Percentiles rank a stretch among this genome's conserved stretches.
Evolutionary conservation across 352 stramenopile species (phyloP).

Genomic region (Phytophthora litchii): DNA sequence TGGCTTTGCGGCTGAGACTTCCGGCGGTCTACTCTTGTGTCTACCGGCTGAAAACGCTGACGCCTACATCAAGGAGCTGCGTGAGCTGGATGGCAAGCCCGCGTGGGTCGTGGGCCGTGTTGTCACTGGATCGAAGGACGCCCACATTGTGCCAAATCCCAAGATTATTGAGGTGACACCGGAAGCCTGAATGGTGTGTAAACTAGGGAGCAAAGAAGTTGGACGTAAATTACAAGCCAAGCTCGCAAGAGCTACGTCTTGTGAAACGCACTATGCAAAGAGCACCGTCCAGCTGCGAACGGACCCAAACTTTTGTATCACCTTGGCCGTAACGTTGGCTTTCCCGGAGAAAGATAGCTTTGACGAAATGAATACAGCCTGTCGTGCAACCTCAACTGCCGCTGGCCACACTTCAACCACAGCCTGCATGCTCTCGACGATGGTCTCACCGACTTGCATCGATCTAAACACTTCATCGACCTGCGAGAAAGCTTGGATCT

Average conservation of each 20-base stretch:
- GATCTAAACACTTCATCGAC: neutral
- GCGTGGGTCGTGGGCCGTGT: constrained; percentile 95
- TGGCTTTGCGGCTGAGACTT: constrained; percentile 94
- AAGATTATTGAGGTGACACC: constrained; percentile 64
- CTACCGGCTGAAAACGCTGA: constrained; percentile 86
- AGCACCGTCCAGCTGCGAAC: no score
- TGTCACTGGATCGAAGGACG: constrained; percentile 70
- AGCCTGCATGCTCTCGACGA: neutral
- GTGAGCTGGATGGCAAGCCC: constrained; percentile 85
- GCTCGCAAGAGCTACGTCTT: no score
- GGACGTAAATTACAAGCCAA: no score
- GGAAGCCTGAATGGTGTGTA: constrained; percentile 35
- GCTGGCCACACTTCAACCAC: constrained; percentile 9
- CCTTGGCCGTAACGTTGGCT: constrained; percentile 2
- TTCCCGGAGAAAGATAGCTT: constrained; percentile 12
- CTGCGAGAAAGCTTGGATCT: constrained; percentile 3
- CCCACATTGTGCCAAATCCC: constrained; percentile 57
- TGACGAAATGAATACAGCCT: constrained; percentile 2
- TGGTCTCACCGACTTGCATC: neutral
- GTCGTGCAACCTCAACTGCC: constrained; percentile 1
- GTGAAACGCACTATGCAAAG: no score
- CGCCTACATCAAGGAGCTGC: constrained; percentile 88
- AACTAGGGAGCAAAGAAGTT: no score
- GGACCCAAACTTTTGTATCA: neutral
- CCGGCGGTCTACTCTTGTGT: constrained; percentile 93